These are phyloP conservation scores for Pyricularia pennisetigena DNA, from an alignment of 2,329 filamentous ascomycete genomes.

Conservation along the genomic window DNA sequence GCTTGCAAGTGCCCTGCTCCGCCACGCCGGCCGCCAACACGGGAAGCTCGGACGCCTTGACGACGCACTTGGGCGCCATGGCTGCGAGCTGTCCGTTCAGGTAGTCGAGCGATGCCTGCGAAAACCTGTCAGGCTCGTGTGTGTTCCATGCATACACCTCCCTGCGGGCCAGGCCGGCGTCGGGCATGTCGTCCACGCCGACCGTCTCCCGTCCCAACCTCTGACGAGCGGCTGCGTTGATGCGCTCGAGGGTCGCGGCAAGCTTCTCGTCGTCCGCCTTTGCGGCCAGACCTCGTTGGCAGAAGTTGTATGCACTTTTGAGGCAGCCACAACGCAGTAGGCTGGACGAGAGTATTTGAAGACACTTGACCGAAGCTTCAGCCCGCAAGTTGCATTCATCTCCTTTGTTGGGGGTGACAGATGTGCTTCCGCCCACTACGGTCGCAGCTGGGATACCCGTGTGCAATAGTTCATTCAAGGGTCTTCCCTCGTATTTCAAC, in stretches of 20 bases:
- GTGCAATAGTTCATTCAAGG: conserved; percentile 29
- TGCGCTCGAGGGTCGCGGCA: conserved; percentile 38
- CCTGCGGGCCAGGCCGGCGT: conserved; percentile 58
- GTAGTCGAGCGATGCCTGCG: conserved; percentile 55
- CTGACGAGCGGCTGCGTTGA: conserved; percentile 41
- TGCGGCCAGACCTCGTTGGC: conserved; percentile 46
- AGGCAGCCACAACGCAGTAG: conserved; percentile 58
- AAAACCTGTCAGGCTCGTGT: conserved; percentile 60
- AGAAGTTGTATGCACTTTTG: conserved; percentile 57
- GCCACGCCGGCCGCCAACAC: conserved; percentile 48
- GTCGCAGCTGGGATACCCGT: conserved; percentile 21
- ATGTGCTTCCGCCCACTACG: not conserved
- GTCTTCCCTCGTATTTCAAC: conserved; percentile 19
- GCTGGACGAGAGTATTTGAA: conserved; percentile 46
- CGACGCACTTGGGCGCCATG: conserved; percentile 74
- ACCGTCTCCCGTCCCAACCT: conserved; percentile 35
- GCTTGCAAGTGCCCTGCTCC: conserved; percentile 50
- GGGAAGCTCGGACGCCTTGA: conserved; percentile 67
- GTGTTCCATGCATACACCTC: conserved; percentile 64
- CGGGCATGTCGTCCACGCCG: conserved; percentile 49
- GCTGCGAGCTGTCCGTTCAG: conserved; percentile 60
- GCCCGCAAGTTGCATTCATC: conserved; percentile 34
- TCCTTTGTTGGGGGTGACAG: conserved; percentile 13
- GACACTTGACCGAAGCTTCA: conserved; percentile 45
- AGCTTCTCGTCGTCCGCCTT: conserved; percentile 48